A percentile compares a stretch with the other conserved stretches of the same genome.
phyloP scores from a whole-genome alignment of 805 yeast species.

The Pichia manshurica region DNA sequence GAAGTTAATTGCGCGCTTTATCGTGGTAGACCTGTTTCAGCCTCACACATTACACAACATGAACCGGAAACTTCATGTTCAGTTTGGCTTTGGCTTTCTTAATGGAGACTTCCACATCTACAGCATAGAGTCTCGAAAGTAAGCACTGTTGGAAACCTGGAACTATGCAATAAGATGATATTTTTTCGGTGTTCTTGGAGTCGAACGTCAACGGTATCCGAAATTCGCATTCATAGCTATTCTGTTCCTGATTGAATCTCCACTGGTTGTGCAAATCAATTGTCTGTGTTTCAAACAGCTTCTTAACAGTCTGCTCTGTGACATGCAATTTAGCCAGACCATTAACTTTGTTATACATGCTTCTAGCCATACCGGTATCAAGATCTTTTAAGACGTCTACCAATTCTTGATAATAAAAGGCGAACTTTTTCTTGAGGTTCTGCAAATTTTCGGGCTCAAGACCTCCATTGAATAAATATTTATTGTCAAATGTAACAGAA shows the following conservation, averaged over 20 bases:
- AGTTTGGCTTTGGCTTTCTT: conserved; percentile 12
- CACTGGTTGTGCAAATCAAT: conserved; percentile 11
- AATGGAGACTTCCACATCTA: conserved; percentile 11
- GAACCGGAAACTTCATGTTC: conserved; percentile 10
- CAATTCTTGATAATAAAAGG: conserved; percentile 11
- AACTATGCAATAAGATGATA: conserved; percentile 8
- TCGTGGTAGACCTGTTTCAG: background rate
- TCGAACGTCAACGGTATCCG: conserved; percentile 9
- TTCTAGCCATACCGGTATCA: conserved; percentile 14
- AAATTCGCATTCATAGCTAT: conserved; percentile 10
- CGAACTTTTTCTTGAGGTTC: conserved; percentile 11
- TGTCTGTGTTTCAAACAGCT: conserved; percentile 11
- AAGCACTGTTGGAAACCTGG: conserved; percentile 18
- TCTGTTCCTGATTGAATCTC: conserved; percentile 7
- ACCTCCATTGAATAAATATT: conserved; percentile 11
- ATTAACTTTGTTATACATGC: conserved; percentile 9
- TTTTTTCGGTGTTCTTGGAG: conserved; percentile 3
- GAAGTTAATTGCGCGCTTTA: background rate
- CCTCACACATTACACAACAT: conserved; percentile 5
- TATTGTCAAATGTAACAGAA: conserved; percentile 20
- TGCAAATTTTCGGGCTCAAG: conserved; percentile 4
- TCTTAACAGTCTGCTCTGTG: conserved; percentile 5
- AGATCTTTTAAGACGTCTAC: conserved; percentile 9
- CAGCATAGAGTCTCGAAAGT: conserved; percentile 14
- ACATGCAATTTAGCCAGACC: conserved; percentile 9